Base-by-base conservation (phyloP, 805 yeast species). In the Suhomyces vadensis region DNA sequence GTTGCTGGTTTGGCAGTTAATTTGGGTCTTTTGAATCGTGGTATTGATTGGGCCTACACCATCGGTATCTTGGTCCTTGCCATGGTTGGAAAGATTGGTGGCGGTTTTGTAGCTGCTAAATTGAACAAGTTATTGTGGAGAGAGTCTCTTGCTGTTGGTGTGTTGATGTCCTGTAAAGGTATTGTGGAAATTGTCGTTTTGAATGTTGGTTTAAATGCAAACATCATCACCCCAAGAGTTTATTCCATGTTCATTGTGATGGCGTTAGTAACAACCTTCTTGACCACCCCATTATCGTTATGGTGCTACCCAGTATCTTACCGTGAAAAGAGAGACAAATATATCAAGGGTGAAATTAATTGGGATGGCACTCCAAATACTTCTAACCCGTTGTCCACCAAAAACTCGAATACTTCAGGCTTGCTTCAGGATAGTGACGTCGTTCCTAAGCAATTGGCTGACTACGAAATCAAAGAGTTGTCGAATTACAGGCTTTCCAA, bases 141-240 rank as follows among this genome's bases (percentile, higher is more conserved):
- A 59, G 94, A 87, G 60, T 78, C 89, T 2, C 60, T 82, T 26
- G 73, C 91, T 2, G 92, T 85, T 29, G 95, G 95, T 42, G 77
- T 85, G 19, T 70, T 87, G 53, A 87, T 87, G 94, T 85, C 92
- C 5, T 87, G 95, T 73, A 87, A 87, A 63, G 95, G 95, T 63
- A 85, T 86, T 50, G 94, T 86, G 19, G 95, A 86, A 63, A 83
- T 86, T 59, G 91, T 86, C 33, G 94, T 86, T 16, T 69, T 86
- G 51, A 81, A 79, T 33, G 81, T 84, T 19, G 95, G 95, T 39
- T 71, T 85, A 43, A 81, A 78, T 48, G 85, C 94, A 4, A 78
- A 78, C 0, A 87, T 87, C 42, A 79, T 87, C 40, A 70, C 81
- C 3, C 73, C 74, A 44, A 80, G 78, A 48, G 81, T 82, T 1